A percentile compares a stretch with the other conserved stretches of the same genome.
Evolutionary conservation across 495 filamentous ascomycete genomes (phyloP).

Genomic region (Podospora comata): DNA sequence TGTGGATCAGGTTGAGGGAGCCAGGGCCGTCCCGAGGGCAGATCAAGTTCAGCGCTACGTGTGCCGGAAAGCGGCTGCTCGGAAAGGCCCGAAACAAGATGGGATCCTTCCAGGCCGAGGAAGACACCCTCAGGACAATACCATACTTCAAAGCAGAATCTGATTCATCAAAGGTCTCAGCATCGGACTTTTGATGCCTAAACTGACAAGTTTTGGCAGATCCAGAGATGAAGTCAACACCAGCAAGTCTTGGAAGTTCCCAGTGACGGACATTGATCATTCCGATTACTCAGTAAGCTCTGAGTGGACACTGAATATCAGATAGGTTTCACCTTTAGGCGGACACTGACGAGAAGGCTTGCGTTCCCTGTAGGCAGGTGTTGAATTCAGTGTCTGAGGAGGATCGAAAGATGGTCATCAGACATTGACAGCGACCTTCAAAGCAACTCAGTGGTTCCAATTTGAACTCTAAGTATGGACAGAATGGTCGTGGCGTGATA

Average conservation of each 20-base stretch:
- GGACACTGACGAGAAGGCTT: too few species aligned
- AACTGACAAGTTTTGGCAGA: not conserved
- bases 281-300: not conserved
- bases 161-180: not conserved
- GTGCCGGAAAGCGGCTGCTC: not conserved
- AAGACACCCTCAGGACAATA: not conserved
- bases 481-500: too few species aligned
- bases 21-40: not conserved
- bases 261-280: not conserved
- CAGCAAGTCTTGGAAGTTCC: not conserved
- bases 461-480: too few species aligned
- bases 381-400: too few species aligned
- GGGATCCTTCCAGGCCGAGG: not conserved
- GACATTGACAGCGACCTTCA: too few species aligned
- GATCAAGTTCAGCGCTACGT: not conserved
- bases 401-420: too few species aligned
- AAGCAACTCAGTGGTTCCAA: too few species aligned
- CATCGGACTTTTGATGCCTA: not conserved
- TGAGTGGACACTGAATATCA: not conserved
- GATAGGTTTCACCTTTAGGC: not conserved
- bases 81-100: not conserved
- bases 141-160: not conserved
- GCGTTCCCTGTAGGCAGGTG: too few species aligned
- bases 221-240: not conserved
- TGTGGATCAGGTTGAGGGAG: not conserved